Evolutionary conservation across 2,329 filamentous ascomycete genomes (phyloP), one percentile per base, ranked within the genome.

Genomic region (Drechslerella stenobrocha): DNA sequence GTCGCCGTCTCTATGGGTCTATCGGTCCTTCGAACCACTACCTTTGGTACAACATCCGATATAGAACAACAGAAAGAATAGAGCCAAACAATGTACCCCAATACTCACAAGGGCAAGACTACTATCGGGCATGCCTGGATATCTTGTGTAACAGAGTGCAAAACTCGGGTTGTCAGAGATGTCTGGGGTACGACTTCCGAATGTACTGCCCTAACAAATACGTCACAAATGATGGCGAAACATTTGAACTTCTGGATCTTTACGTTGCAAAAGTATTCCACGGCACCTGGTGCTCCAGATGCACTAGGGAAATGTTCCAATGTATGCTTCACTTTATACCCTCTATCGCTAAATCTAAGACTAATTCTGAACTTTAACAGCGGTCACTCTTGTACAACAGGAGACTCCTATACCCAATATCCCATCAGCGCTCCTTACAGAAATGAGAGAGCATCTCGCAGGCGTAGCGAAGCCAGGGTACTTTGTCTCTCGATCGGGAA

Each of bases 221-320:
- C 7, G 37, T 44, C 20, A 67, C 58, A 40, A 55, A 58, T 2
- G 61, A 66, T 2, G 61, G 59, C 32, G 53, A 50, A 40, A 28
- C 32, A 15, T 30, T 20, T 2, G 52, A 66, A 4, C 18, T 59
- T 47, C 52, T 66, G 32, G 61, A 66, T 28, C 57, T 66, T 7
- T 59, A 53, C 13, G 47, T 66, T 23, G 53, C 47, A 2, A 48
- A 44, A 26, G 22, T 66, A 2, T 66, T 40, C 22, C 34, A 46
- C 32, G 61, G 61, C 2, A 66, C 61, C 0, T 66, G 61, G 61
- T 66, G 61, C 20, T 66, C 47, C 47, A 48, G 53, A 3, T 66
- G 61, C 20, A 35, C 61, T 1, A 52, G 47, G 5, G 53, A 66
- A 15, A 50, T 58, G 3, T 66, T 58, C n/a, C 48, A 66, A 30